Evolutionary conservation across 2,329 filamentous ascomycete genomes (phyloP), one percentile per base, ranked within the genome.

Genomic region (Alternaria consortialis): DNA sequence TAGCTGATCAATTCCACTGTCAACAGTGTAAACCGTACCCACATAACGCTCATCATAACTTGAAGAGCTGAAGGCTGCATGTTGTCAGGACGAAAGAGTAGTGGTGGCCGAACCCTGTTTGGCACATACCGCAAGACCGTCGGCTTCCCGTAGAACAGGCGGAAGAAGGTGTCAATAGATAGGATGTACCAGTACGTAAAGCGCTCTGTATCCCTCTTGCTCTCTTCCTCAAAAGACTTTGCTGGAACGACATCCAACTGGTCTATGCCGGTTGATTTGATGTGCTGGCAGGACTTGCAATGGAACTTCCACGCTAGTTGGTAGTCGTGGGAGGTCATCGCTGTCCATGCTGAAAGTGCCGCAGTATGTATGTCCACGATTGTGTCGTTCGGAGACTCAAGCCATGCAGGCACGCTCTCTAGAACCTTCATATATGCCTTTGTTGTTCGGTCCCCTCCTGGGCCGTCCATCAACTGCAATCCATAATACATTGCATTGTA

Each of bases 281-380:
- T 20, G 27, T 60, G 69, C 1, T 73, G 69, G 50, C 69, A 76
- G 1, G 68, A 58, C 47, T 74, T 74, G 58, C 65, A 64, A 50
- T 76, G 73, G 23, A 76, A 73, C 23, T 70, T 71, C 70, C 72
- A 76, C 3, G 69, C 66, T 7, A 74, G 57, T 36, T 73, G 71
- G 40, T 73, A 74, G 25, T 76, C 71, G 12, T 73, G 69, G 40
- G 71, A 69, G 34, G 58, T 69, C 34, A 72, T 65, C 3, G 68
- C 65, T 15, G 71, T 70, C 72, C 71, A 74, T 4, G 62, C 48
- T 4, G 61, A 69, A 17, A 75, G 48, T 1, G 66, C 60, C 32
- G 73, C 72, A 27, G 65, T 69, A 31, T 65, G 57, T 2, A 62
- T 66, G 50, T 76, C 71, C 53, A 74, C 47, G 5, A 59, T 56